phyloP scores from a whole-genome alignment of 139 green algal genomes.

The Nannochloris sp. region DNA sequence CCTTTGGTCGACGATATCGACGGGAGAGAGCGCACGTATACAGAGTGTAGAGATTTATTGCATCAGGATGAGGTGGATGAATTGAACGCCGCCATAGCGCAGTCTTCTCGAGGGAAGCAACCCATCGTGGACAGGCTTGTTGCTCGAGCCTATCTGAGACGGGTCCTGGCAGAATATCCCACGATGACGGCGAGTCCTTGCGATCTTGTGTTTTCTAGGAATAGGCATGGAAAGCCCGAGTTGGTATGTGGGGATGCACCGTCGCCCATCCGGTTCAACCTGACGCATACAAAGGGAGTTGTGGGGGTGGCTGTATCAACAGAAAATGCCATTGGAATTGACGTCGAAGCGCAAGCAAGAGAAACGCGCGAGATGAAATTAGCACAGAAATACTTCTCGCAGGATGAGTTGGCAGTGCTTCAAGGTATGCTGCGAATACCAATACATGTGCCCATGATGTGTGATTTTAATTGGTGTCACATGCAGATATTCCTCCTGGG shows the following conservation, averaged over 20 bases:
- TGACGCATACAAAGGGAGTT: slow-evolving; percentile 41
- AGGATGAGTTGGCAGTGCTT: slow-evolving; percentile 22
- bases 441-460: too few species aligned
- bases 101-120: too few species aligned
- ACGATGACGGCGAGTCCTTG: background rate
- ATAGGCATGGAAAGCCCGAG: slow-evolving; percentile 36
- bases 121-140: slow-evolving; percentile 22
- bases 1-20: background rate
- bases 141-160: slow-evolving; percentile 28
- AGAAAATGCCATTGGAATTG: slow-evolving; percentile 43
- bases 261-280: slow-evolving; percentile 42
- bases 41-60: background rate
- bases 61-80: background rate
- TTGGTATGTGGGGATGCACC: slow-evolving; percentile 11
- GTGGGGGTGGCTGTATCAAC: slow-evolving; percentile 28
- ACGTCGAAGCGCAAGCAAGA: slow-evolving; percentile 44
- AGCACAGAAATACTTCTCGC: slow-evolving; percentile 39
- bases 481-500: slow-evolving; percentile 3
- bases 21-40: background rate
- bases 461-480: too few species aligned
- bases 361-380: slow-evolving; percentile 29
- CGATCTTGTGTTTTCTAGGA: background rate
- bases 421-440: background rate
- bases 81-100: background rate
- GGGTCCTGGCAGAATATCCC: slow-evolving; percentile 23